Percentiles rank a stretch among this genome's conserved stretches.
These are phyloP conservation scores for Diutina pseudorugosa DNA, from an alignment of 1,139 yeast genomes.

Conservation along the genomic window DNA sequence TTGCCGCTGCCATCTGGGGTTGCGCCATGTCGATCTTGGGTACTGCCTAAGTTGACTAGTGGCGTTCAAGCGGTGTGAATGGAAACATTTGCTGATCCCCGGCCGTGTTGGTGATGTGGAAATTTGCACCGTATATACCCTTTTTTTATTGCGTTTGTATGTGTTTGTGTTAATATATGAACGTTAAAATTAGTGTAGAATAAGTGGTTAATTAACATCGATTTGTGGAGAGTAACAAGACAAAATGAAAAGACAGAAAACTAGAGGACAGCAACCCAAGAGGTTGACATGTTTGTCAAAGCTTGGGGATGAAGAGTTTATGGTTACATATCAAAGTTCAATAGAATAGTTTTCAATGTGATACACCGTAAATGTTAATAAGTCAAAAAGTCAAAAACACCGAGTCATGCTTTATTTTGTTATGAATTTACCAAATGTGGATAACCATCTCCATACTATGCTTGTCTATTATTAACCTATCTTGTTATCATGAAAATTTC, in stretches of 20 bases:
- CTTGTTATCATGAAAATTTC: conserved; percentile 83
- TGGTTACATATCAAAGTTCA: too few relatives aligned
- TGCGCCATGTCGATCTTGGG: background rate
- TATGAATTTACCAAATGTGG: too few relatives aligned
- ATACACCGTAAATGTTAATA: too few relatives aligned
- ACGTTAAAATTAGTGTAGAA: background rate
- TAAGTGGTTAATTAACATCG: too few relatives aligned
- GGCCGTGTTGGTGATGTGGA: background rate
- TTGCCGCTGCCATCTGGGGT: conserved; percentile 2
- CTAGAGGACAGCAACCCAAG: too few relatives aligned
- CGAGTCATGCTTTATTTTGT: too few relatives aligned
- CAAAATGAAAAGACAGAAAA: too few relatives aligned
- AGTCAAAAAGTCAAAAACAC: too few relatives aligned
- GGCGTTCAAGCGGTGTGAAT: background rate
- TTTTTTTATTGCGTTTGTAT: background rate
- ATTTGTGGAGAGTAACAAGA: too few relatives aligned
- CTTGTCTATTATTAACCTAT: background rate
- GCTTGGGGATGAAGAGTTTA: too few relatives aligned
- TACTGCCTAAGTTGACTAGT: background rate
- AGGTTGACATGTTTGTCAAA: too few relatives aligned
- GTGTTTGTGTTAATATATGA: background rate
- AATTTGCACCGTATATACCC: background rate
- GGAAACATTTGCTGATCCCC: background rate
- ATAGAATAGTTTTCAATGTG: too few relatives aligned
- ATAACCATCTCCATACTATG: background rate